Evolutionary conservation across 371 early-diverging fungal genomes (phyloP), one percentile per base, ranked within the genome.

Genomic region (Mucor velutinosus): DNA sequence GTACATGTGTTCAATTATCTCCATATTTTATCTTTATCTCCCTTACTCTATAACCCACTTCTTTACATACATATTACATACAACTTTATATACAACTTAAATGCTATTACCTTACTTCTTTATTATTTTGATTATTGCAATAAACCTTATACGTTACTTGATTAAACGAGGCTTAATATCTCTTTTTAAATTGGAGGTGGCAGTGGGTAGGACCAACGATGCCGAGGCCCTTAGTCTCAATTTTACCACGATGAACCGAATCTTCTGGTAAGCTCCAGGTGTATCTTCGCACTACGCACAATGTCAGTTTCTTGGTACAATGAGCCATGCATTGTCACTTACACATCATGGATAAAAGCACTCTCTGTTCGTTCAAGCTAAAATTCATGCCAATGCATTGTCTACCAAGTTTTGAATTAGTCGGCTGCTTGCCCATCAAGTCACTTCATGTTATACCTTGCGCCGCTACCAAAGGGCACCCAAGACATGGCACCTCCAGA

Each of bases 371-470:
- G 15, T 80, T 67, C 56, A 87, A 67, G 2, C 83, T 78, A 66
- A 89, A 87, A 51, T 86, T 80, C 79, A 80, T 78, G 23, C 87
- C 89, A 51, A 86, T 76, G 56, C 89, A 89, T 65, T 84, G 79
- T 35, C 87, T 76, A 14, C 14, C 12, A 11, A 53, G 25, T 3
- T 0, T 0, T 53, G 15, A 10, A 11, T 47, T 47, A 47, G 47
- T 21, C 11, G 1, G 8, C 0, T 53, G 11, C 10, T 15, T 14
- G 27, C 27, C 5, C 8, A 12, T 4, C 0, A 5, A 27, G 14
- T 4, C 27, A 1, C 1, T 23, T 0, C 1, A 27, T 15, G 6
- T 12, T 8, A 27, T 12, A 66, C 57, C 57, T 78, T 15, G 76
- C 56, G 14, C 86, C 87, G 25, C 72, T 71, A 62, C 83, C 73